Conservation (phyloP, 352 stramenopile genomes). For the Phytophthora crassamura region DNA sequence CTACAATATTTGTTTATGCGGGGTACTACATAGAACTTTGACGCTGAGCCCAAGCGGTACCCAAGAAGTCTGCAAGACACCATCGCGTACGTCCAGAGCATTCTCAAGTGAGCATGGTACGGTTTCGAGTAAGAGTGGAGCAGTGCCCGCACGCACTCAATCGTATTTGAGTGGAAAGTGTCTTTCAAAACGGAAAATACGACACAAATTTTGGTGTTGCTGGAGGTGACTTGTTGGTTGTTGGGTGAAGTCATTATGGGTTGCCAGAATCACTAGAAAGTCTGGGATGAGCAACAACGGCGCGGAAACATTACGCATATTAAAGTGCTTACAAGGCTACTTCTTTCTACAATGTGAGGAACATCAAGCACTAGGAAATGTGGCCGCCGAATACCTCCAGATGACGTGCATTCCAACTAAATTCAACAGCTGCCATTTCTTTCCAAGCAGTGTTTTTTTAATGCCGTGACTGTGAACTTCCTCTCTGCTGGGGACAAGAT, state of each 20-base stretch:
- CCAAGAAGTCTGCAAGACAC: conserved; percentile 72
- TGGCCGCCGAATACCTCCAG: conserved; percentile 44
- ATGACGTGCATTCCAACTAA: conserved; percentile 47
- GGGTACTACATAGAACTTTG: conserved; percentile 61
- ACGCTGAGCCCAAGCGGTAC: conserved; percentile 57
- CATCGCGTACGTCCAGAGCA: conserved; percentile 47
- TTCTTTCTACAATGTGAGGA: conserved; percentile 38
- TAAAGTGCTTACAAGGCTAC: conserved; percentile 43
- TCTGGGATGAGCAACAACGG: conserved; percentile 29
- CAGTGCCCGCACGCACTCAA: background rate
- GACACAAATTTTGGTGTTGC: no score
- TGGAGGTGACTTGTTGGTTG: no score
- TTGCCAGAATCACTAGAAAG: conserved; percentile 44
- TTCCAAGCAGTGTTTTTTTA: conserved; percentile 31
- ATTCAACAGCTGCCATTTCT: conserved; percentile 23
- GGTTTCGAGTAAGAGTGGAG: background rate
- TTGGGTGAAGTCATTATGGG: conserved; percentile 54
- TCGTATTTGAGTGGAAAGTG: background rate
- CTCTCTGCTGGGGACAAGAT: conserved; percentile 28
- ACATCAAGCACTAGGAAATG: conserved; percentile 41
- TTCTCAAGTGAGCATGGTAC: conserved; percentile 35
- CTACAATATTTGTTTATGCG: background rate
- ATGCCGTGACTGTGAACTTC: conserved; percentile 38
- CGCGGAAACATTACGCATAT: conserved; percentile 38
- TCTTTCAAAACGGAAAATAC: no score